A percentile compares a stretch with the other conserved stretches of the same genome.
Conservation (phyloP, 169 alveolate genomes). For the Pseudocohnilembus persalinus region DNA sequence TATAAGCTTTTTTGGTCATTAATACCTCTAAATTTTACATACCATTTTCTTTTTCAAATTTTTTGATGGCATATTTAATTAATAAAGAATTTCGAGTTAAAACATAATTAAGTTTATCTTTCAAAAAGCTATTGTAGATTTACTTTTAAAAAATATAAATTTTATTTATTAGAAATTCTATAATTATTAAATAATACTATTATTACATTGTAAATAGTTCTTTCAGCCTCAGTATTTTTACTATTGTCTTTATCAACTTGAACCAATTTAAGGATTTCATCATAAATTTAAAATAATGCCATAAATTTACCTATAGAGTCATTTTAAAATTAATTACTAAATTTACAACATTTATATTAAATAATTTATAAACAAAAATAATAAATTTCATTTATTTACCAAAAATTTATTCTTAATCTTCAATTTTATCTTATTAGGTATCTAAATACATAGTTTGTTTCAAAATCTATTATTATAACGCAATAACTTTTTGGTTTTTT, state of each 20-base stretch:
- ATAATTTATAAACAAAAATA: background rate
- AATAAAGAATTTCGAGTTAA: conserved; percentile 5
- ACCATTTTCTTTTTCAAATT: conserved; percentile 25
- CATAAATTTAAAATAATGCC: conserved; percentile 1
- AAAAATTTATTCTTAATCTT: background rate
- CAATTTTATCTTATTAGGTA: background rate
- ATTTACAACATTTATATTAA: background rate
- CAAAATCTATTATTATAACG: too few species aligned
- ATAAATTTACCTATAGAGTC: background rate
- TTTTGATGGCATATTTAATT: conserved; percentile 2
- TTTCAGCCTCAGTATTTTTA: conserved; percentile 23
- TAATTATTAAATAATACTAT: too few species aligned
- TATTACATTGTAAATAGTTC: background rate
- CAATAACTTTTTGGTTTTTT: conserved; percentile 12
- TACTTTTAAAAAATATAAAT: too few species aligned
- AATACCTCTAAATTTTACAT: conserved; percentile 10
- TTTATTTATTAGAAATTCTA: too few species aligned
- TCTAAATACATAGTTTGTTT: background rate
- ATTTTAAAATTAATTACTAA: too few species aligned
- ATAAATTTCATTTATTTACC: background rate
- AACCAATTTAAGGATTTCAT: conserved; percentile 7
- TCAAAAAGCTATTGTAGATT: too few species aligned
- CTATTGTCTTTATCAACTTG: conserved; percentile 4
- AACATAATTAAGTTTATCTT: background rate
- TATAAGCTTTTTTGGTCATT: conserved; percentile 24